Evolutionary conservation across 805 yeast genomes (phyloP), one percentile per base, ranked within the genome.

Genomic region (Kodamaea sagamina): DNA sequence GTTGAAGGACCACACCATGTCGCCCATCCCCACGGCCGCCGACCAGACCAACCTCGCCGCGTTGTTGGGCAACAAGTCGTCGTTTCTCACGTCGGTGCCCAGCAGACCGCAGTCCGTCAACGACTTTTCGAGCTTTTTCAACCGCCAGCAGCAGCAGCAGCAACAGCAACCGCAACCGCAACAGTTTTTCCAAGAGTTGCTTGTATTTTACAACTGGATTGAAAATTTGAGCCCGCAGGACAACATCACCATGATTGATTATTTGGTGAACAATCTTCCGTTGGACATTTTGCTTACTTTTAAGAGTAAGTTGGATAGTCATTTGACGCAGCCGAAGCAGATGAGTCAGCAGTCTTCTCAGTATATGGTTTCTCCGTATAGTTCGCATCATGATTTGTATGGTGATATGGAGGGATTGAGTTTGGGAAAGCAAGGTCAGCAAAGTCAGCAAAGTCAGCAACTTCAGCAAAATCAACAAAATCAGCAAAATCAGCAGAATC

Each of bases 261-360:
- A 77, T 54, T 61, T 80, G 57, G 65, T 81, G 46, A 63, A 72
- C 36, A 66, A 67, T 45, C 60, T 80, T 50, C 74, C 79, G 6
- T 72, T 75, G 43, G 84, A 80, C 49, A 72, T 75, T 11, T 58
- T 79, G 47, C 63, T 71, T 26, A 68, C 78, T 39, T 74, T 80
- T 43, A 75, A 71, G 54, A 55, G 72, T 22, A 74, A 72, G 49
- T 51, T 79, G 43, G 81, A 77, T 46, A 58, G 44, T 36, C 68
- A 64, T 48, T 58, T 70, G 50, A 43, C 53, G 27, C 47, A 47
- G 8, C 51, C 47, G 35, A 28, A 31, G 9, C 41, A 40, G 42
- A 46, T 32, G 39, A 15, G 15, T 17, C 42, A 38, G 18, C 48
- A 36, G 19, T 32, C 41, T 9, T 15, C 39, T 24, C 28, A 39